Evolutionary conservation across 1,139 yeast species (phyloP).

Genomic region (Pichia sp.): DNA sequence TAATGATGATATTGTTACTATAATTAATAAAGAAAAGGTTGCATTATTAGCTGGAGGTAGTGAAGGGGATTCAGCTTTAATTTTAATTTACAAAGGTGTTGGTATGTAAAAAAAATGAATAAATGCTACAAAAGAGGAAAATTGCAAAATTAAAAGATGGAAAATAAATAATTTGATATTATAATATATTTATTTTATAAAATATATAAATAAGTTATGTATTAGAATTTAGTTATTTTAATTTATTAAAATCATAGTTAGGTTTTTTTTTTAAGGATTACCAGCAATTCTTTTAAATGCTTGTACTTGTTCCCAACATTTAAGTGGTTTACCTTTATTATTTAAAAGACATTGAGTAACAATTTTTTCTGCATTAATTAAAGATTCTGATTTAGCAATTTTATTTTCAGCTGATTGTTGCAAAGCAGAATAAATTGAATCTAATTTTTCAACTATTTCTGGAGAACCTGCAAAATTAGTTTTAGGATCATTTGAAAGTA

Average conservation of each 20-base stretch:
- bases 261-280: constrained; percentile 17
- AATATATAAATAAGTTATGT: background rate
- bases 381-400: constrained; percentile 29
- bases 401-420: constrained; percentile 23
- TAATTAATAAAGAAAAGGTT: constrained; percentile 69
- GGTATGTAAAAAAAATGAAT: constrained; percentile 33
- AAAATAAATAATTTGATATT: background rate
- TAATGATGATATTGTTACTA: constrained; percentile 85
- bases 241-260: too few species aligned
- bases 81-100: constrained; percentile 75
- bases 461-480: constrained; percentile 14
- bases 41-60: constrained; percentile 94
- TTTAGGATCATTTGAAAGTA: constrained; percentile 5
- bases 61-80: constrained; percentile 91
- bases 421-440: constrained; percentile 31
- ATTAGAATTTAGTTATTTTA: too few species aligned
- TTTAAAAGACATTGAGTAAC: constrained; percentile 62
- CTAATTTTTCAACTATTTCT: constrained; percentile 39
- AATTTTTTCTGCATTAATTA: constrained; percentile 43
- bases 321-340: constrained; percentile 68
- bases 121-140: background rate
- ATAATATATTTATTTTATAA: background rate
- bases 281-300: constrained; percentile 50
- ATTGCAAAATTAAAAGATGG: too few species aligned
- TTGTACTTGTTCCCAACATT: constrained; percentile 85